These are phyloP conservation scores for Wolfiporia cocos DNA, from an alignment of 1,284 basidiomycete species.

Conservation along the genomic window DNA sequence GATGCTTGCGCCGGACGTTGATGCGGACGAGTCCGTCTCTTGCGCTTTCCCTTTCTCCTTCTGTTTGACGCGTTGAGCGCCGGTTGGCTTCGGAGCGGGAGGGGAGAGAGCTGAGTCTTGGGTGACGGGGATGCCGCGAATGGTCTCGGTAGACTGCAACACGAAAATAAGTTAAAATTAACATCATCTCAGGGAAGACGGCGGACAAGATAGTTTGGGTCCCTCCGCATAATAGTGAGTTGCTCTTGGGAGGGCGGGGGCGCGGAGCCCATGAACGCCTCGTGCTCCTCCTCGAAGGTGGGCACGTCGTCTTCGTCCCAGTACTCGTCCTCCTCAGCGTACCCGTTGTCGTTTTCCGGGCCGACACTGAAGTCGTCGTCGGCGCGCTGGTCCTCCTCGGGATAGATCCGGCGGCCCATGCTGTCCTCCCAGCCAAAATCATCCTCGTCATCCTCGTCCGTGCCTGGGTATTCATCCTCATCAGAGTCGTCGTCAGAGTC, in stretches of 20 bases:
- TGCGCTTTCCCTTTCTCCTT: too few species aligned
- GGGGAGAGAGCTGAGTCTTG: too few species aligned
- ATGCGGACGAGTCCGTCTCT: too few species aligned
- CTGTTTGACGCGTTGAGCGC: neutral
- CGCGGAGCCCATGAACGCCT: constrained; percentile 11
- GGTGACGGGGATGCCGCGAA: neutral
- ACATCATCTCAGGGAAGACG: neutral
- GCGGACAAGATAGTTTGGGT: neutral
- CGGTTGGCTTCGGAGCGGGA: too few species aligned
- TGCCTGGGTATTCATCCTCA: constrained; percentile 10
- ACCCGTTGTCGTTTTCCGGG: constrained; percentile 8
- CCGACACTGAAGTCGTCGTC: constrained; percentile 5
- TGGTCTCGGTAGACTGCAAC: neutral
- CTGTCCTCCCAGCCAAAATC: constrained; percentile 24
- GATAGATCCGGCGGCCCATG: constrained; percentile 15
- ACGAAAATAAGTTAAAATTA: neutral
- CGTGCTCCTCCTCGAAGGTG: constrained; percentile 14
- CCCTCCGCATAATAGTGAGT: neutral
- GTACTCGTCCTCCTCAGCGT: constrained; percentile 13
- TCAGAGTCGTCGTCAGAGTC: constrained; percentile 22
- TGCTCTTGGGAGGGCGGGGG: constrained; percentile 3
- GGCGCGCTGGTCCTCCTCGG: constrained; percentile 17
- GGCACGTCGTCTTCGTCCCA: constrained; percentile 21
- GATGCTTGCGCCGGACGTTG: neutral
- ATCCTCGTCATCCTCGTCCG: constrained; percentile 8